Evolutionary conservation across 805 yeast species (phyloP).

Genomic region (Blastobotrys robertii): DNA sequence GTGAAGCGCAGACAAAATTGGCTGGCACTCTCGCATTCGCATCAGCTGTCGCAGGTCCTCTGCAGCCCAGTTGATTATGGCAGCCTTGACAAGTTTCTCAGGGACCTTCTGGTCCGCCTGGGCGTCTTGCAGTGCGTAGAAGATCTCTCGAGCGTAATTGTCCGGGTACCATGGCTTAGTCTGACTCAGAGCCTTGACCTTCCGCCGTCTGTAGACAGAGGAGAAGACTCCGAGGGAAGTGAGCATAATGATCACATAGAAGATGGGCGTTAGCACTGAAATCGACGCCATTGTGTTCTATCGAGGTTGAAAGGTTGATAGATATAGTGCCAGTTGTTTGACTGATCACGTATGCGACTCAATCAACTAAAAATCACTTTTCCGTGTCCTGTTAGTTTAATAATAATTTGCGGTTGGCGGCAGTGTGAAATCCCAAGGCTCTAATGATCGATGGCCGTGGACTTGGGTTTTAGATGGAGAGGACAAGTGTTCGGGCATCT

Average conservation of each 20-base stretch:
- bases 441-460: no score
- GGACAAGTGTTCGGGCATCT: no score
- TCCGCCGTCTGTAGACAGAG: constrained; percentile 51
- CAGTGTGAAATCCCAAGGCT: no score
- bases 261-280: constrained; percentile 61
- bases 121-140: constrained; percentile 45
- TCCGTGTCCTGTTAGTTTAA: no score
- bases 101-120: constrained; percentile 48
- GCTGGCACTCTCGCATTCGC: constrained; percentile 70
- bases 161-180: constrained; percentile 63
- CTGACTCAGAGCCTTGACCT: constrained; percentile 41
- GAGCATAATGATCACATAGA: constrained; percentile 62
- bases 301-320: background rate
- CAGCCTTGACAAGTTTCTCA: constrained; percentile 66
- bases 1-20: constrained; percentile 58
- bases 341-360: background rate
- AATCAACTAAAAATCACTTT: background rate
- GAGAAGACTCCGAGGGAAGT: constrained; percentile 62
- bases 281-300: constrained; percentile 28
- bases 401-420: no score
- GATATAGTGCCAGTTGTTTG: no score
- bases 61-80: constrained; percentile 61
- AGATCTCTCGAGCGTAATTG: constrained; percentile 56
- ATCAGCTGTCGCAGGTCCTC: constrained; percentile 80
- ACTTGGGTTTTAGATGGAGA: no score